These are phyloP conservation scores for Alliaria petiolata DNA, from an alignment of 345 rosid species.

Conservation along the genomic window DNA sequence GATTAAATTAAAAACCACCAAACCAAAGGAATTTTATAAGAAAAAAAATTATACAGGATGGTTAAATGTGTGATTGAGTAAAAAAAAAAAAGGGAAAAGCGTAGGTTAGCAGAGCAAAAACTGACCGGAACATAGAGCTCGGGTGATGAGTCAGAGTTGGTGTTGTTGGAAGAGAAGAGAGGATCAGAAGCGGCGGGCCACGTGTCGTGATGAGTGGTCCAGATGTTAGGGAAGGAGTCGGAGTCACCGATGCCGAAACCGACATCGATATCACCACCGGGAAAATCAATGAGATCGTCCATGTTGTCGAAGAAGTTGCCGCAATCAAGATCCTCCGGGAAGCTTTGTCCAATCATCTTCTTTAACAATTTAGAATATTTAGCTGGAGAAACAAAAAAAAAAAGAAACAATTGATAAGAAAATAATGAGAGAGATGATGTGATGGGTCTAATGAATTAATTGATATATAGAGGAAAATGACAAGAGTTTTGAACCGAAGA, in stretches of 20 bases:
- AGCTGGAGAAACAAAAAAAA: neutral
- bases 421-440: neutral
- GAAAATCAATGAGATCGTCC: constrained; percentile 83
- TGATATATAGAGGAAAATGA: constrained; percentile 5
- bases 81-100: neutral
- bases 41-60: no score
- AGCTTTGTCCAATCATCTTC: constrained; percentile 66
- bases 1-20: neutral
- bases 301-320: constrained; percentile 94
- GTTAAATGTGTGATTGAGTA: neutral
- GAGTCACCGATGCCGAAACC: constrained; percentile 32
- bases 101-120: neutral
- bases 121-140: constrained; percentile 92
- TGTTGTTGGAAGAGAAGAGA: constrained; percentile 56
- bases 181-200: constrained; percentile 53
- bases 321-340: constrained; percentile 83
- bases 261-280: constrained; percentile 63
- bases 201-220: constrained; percentile 67
- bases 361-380: constrained; percentile 24
- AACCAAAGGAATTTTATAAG: neutral
- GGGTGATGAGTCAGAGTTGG: constrained; percentile 61
- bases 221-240: constrained; percentile 55
- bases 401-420: neutral
- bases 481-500: constrained; percentile 11
- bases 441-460: neutral